Conservation (phyloP, 2,329 filamentous ascomycete genomes). For the Sporothrix variecibatus region DNA sequence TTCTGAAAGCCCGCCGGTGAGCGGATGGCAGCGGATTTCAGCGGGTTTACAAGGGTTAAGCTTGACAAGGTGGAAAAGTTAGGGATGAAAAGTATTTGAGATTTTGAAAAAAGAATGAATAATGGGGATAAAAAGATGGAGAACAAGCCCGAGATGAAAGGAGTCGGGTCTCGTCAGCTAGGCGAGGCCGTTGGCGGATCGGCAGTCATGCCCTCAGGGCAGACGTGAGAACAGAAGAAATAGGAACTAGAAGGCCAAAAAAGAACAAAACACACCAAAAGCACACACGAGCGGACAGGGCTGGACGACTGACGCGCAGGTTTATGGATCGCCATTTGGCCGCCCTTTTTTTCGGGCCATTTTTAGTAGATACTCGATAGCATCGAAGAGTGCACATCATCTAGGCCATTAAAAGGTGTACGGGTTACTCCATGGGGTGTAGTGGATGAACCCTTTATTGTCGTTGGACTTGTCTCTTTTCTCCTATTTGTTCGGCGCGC, state of each 20-base stretch:
- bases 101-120: neutral
- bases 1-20: neutral
- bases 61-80: neutral
- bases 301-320: neutral
- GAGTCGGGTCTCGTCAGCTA: neutral
- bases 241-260: neutral
- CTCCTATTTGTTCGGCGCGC: conserved; percentile 8
- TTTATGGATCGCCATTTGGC: neutral
- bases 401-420: neutral
- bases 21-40: conserved; percentile 8
- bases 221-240: neutral
- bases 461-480: neutral
- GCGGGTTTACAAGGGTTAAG: neutral
- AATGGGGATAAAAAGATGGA: neutral
- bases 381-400: neutral
- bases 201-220: neutral
- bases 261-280: neutral
- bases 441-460: neutral
- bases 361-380: neutral
- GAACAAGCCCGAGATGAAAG: neutral
- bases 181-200: neutral
- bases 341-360: neutral
- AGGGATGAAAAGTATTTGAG: neutral
- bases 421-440: conserved; percentile 8
- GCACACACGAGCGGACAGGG: neutral